phyloP scores from a whole-genome alignment of 2,329 filamentous ascomycete genomes.

The Paraconiothyrium sp. region DNA sequence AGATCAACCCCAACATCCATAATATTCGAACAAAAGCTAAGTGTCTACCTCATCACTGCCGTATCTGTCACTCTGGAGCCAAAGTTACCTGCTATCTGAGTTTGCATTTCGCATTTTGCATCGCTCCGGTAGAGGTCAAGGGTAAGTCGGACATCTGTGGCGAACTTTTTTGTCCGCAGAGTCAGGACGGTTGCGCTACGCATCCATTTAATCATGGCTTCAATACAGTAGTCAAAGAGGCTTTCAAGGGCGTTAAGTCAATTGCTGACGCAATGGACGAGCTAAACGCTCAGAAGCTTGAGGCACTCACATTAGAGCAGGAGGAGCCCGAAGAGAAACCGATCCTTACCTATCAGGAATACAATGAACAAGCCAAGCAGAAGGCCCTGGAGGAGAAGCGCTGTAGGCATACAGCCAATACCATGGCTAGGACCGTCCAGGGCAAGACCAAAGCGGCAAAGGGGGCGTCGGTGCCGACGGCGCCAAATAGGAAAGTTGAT shows the following conservation, averaged over 20 bases:
- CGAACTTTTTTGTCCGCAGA: background rate
- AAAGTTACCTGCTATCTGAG: background rate
- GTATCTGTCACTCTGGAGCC: background rate
- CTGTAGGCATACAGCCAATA: background rate
- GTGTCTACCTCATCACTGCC: background rate
- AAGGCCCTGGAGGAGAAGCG: background rate
- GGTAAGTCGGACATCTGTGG: background rate
- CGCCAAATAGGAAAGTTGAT: no score
- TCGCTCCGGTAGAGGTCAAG: background rate
- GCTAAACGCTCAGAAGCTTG: background rate
- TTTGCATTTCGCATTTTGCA: background rate
- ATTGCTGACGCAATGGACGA: background rate
- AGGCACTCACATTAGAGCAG: background rate
- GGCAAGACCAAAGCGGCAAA: background rate
- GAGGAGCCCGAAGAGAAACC: background rate
- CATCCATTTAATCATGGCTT: background rate
- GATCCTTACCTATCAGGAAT: background rate
- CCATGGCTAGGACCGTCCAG: background rate
- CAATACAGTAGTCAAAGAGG: background rate
- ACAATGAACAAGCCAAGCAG: background rate
- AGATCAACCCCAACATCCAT: background rate
- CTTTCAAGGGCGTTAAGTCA: background rate
- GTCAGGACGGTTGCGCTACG: background rate
- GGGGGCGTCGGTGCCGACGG: no score
- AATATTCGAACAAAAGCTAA: background rate